These are phyloP conservation scores for Nicotiana knightiana DNA, from an alignment of 257 asterid genomes.

Conservation along the genomic window DNA sequence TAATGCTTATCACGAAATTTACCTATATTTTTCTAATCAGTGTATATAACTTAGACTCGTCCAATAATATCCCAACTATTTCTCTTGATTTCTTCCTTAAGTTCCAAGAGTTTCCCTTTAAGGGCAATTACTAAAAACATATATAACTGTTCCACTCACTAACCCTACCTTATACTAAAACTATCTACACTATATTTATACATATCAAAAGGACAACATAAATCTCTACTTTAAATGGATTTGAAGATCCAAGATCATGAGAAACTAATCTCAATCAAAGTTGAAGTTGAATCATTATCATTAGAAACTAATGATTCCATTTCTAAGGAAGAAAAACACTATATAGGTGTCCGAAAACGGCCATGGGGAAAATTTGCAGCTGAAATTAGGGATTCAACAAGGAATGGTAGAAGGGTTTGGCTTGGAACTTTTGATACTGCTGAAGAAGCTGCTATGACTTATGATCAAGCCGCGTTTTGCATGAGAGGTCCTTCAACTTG, in stretches of 20 bases:
- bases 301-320: neutral
- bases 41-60: neutral
- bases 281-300: neutral
- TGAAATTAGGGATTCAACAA: slow-evolving; percentile 17
- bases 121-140: neutral
- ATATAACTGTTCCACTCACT: slow-evolving; percentile 5
- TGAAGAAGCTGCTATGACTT: slow-evolving; percentile 18
- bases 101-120: neutral
- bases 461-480: slow-evolving; percentile 16
- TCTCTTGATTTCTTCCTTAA: neutral
- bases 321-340: neutral
- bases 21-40: too few relatives aligned
- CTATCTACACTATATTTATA: neutral
- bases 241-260: neutral
- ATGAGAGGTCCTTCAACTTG: slow-evolving; percentile 11
- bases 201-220: neutral
- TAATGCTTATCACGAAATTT: too few relatives aligned
- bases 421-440: slow-evolving; percentile 13
- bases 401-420: slow-evolving; percentile 17
- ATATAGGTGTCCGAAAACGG: slow-evolving; percentile 16
- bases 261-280: neutral
- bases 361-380: slow-evolving; percentile 22
- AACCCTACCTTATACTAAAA: neutral
- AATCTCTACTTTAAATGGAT: neutral
- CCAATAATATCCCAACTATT: neutral